A percentile compares a stretch with the other conserved stretches of the same genome.
Evolutionary conservation across 257 asterid genomes (phyloP).

Genomic region (Rauvolfia tetraphylla): DNA sequence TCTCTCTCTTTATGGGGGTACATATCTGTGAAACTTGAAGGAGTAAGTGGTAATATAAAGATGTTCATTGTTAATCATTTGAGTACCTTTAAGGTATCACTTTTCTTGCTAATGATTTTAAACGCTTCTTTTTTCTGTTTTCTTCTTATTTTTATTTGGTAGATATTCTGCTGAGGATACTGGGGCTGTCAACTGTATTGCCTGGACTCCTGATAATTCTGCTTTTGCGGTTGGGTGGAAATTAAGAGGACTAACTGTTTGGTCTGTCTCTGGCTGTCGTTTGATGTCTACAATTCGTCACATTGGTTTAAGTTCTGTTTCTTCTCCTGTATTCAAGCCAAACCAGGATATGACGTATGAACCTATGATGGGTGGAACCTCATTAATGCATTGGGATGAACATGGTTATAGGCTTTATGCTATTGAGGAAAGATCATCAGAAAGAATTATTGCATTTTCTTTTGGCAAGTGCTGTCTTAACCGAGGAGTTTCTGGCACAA

Average conservation of each 20-base stretch:
- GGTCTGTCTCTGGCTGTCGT: constrained; percentile 99
- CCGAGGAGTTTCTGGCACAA: constrained; percentile 95
- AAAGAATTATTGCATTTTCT: constrained; percentile 83
- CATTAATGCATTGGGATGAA: constrained; percentile 94
- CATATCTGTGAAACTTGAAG: neutral
- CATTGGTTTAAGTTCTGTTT: constrained; percentile 79
- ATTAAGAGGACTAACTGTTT: constrained; percentile 90
- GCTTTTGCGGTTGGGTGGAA: constrained; percentile 99
- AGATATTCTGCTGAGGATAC: constrained; percentile 93
- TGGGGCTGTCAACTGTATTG: constrained; percentile 93
- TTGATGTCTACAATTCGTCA: constrained; percentile 97
- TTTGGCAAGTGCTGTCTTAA: constrained; percentile 98
- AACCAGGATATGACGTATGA: constrained; percentile 83
- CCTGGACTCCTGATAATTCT: constrained; percentile 95
- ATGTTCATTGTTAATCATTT: neutral
- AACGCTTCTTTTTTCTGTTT: constrained; percentile 23
- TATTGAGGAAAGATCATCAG: constrained; percentile 83
- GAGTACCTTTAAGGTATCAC: neutral
- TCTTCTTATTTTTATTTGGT: constrained; percentile 22
- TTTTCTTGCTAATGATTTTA: neutral
- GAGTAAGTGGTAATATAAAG: neutral
- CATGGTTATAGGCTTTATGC: constrained; percentile 95
- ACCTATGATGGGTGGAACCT: constrained; percentile 95
- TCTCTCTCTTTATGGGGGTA: neutral
- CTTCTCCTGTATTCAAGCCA: constrained; percentile 85